Percentiles rank a stretch among this genome's conserved stretches.
Conservation (phyloP, 805 yeast species). For the Spathaspora girioi region DNA sequence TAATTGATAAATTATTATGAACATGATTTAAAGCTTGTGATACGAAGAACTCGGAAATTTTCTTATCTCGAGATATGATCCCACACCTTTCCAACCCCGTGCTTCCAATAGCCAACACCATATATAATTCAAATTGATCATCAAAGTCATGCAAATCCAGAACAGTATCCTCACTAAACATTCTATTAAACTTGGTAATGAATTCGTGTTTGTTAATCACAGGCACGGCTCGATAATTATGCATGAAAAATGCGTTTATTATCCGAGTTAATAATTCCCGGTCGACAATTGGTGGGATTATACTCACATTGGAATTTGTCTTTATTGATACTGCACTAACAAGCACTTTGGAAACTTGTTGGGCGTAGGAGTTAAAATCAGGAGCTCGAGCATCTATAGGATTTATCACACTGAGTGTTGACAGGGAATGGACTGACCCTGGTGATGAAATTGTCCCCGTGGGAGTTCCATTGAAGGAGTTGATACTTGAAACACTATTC, state of each 20-base stretch:
- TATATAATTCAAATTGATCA: conserved; percentile 42
- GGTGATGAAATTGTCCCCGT: conserved; percentile 17
- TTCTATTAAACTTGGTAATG: conserved; percentile 24
- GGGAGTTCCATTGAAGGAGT: not conserved
- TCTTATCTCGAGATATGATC: conserved; percentile 18
- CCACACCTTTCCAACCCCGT: conserved; percentile 36
- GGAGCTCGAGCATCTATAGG: conserved; percentile 23
- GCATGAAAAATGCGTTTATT: conserved; percentile 43
- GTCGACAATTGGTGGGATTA: conserved; percentile 15
- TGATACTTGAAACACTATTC: not conserved
- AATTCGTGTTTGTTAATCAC: conserved; percentile 39
- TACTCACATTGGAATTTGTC: conserved; percentile 10
- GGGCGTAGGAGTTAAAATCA: conserved; percentile 17
- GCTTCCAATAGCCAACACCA: conserved; percentile 55
- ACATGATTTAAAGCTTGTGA: conserved; percentile 39
- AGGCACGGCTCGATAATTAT: conserved; percentile 42
- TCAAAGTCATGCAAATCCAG: conserved; percentile 16
- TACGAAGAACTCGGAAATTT: conserved; percentile 37
- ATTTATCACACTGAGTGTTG: conserved; percentile 15
- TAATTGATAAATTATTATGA: conserved; percentile 31
- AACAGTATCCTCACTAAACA: conserved; percentile 6
- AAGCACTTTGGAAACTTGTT: conserved; percentile 9
- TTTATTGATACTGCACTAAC: conserved; percentile 13
- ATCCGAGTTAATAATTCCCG: conserved; percentile 30
- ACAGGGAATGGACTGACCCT: conserved; percentile 17